phyloP scores from a whole-genome alignment of 805 yeast genomes.

The Martiniozyma abietophila region DNA sequence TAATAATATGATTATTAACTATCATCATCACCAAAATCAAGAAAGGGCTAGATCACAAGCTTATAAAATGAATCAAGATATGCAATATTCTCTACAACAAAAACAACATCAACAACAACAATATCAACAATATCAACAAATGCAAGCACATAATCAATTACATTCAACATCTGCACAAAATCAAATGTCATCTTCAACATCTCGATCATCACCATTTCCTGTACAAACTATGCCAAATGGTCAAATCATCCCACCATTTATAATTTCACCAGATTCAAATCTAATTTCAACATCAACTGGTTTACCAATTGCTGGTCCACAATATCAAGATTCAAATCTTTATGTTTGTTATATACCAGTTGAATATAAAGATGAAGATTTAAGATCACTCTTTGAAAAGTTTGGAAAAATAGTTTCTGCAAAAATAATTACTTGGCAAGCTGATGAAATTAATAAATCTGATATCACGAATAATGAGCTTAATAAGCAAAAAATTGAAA shows the following conservation, averaged over 20 bases:
- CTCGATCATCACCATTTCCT: neutral
- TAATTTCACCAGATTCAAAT: constrained; percentile 23
- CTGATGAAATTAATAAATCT: constrained; percentile 19
- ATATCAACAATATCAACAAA: too few relatives aligned
- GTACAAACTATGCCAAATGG: neutral
- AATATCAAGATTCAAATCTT: constrained; percentile 60
- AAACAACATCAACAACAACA: neutral
- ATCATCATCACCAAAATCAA: neutral
- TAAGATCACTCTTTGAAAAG: constrained; percentile 31
- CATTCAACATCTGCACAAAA: too few relatives aligned
- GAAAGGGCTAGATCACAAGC: too few relatives aligned
- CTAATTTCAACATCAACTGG: constrained; percentile 24
- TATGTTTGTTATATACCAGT: constrained; percentile 59
- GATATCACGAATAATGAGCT: constrained; percentile 4
- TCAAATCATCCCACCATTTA: constrained; percentile 16
- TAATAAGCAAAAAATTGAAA: constrained; percentile 15
- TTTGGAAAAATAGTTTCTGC: constrained; percentile 49
- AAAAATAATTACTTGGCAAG: constrained; percentile 42
- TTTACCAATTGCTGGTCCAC: constrained; percentile 36
- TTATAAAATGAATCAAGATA: too few relatives aligned
- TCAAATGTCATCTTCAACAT: neutral
- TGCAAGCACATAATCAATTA: too few relatives aligned
- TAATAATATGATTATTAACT: neutral
- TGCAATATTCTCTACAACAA: neutral
- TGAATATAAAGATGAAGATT: constrained; percentile 45